Percentiles rank a stretch among this genome's conserved stretches.
Conservation (phyloP, 768 basidiomycete species). For the Phylloporus sp. region DNA sequence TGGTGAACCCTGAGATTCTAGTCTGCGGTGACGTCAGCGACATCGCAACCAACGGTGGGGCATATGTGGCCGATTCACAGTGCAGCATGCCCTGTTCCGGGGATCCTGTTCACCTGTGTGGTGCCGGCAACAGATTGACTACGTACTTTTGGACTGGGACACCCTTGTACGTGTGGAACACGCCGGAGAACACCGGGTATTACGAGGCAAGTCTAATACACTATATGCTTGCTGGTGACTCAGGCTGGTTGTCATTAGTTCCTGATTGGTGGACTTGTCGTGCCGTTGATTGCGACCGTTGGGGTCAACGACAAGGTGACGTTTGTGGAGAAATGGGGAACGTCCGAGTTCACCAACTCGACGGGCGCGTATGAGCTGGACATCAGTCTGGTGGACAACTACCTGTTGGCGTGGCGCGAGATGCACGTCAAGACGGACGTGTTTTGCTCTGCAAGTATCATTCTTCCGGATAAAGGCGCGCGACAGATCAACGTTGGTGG, state of each 20-base stretch:
- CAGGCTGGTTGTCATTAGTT: slow-evolving; percentile 30
- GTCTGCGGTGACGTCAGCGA: slow-evolving; percentile 70
- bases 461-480: slow-evolving; percentile 70
- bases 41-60: slow-evolving; percentile 36
- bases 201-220: slow-evolving; percentile 54
- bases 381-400: slow-evolving; percentile 47
- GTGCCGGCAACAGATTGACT: slow-evolving; percentile 50
- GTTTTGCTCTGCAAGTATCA: slow-evolving; percentile 72
- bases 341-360: slow-evolving; percentile 56
- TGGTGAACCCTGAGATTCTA: slow-evolving; percentile 20
- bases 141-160: slow-evolving; percentile 54
- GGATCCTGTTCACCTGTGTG: slow-evolving; percentile 67
- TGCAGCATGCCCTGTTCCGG: slow-evolving; percentile 60
- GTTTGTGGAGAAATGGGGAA: slow-evolving; percentile 74
- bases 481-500: slow-evolving; percentile 30
- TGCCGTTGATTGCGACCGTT: slow-evolving; percentile 71
- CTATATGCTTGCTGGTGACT: background rate
- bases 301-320: slow-evolving; percentile 81
- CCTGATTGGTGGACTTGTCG: slow-evolving; percentile 56
- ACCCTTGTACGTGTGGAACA: slow-evolving; percentile 58
- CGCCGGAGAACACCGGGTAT: slow-evolving; percentile 57
- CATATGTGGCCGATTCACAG: slow-evolving; percentile 32
- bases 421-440: slow-evolving; percentile 79
- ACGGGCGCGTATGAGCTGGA: slow-evolving; percentile 82
- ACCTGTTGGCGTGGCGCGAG: slow-evolving; percentile 57